These are phyloP conservation scores for Microcos paniculata DNA, from an alignment of 345 rosid genomes.

Conservation along the genomic window DNA sequence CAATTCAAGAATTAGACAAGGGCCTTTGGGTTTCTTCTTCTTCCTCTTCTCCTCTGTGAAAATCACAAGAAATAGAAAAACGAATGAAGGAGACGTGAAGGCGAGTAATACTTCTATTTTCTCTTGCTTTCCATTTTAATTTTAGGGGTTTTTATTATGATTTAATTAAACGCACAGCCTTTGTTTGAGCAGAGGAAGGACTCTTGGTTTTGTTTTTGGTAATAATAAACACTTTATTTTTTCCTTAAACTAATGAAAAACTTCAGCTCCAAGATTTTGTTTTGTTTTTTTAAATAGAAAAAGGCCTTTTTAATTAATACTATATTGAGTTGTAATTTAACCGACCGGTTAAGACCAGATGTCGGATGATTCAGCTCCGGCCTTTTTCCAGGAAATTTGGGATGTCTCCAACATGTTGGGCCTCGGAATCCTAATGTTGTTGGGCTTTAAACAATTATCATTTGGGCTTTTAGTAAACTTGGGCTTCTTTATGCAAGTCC, in stretches of 20 bases:
- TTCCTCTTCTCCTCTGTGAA: neutral
- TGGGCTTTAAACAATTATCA: neutral
- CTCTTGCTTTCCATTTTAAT: too few species aligned
- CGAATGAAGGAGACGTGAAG: slow-evolving; percentile 17
- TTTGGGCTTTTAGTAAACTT: too few species aligned
- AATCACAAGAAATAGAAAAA: neutral
- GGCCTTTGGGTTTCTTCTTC: neutral
- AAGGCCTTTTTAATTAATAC: too few species aligned
- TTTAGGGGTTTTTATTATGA: neutral
- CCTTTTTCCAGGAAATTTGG: neutral
- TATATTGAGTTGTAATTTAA: neutral
- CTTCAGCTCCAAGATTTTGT: neutral
- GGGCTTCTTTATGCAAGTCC: too few species aligned
- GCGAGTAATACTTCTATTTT: slow-evolving; percentile 14
- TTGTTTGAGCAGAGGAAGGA: neutral
- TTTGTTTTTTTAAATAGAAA: too few species aligned
- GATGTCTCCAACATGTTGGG: neutral
- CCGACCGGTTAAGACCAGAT: neutral
- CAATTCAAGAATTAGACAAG: slow-evolving; percentile 7
- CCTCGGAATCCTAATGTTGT: neutral
- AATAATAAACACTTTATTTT: neutral
- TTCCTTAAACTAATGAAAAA: neutral
- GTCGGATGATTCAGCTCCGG: neutral
- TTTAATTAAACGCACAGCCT: neutral
- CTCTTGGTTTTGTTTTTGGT: neutral